Conservation (phyloP, 2,329 filamentous ascomycete genomes). For the Calonectria pauciramosa region DNA sequence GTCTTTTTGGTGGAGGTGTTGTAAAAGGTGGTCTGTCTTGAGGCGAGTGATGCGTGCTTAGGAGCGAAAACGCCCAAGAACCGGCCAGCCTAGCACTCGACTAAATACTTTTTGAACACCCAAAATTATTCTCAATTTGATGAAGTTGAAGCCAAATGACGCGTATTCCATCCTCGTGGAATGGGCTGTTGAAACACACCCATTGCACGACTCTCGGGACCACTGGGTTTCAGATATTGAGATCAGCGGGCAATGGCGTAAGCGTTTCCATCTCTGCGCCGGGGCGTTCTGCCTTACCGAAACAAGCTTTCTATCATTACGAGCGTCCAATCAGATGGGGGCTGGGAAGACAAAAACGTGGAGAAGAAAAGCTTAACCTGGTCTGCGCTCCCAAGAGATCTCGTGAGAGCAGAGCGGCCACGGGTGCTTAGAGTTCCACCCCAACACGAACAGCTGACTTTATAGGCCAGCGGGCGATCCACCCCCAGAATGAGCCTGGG, state of each 20-base stretch:
- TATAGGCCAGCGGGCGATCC: neutral
- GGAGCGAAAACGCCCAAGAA: neutral
- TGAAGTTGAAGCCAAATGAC: neutral
- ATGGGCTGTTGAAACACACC: conserved; percentile 16
- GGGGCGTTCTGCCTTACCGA: neutral
- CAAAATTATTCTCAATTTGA: neutral
- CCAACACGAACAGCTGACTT: neutral
- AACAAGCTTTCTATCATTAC: neutral
- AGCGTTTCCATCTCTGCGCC: conserved; percentile 9
- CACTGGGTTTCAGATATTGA: conserved; percentile 17
- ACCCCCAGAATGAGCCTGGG: neutral
- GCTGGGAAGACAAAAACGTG: neutral
- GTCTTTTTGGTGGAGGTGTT: neutral
- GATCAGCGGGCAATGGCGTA: conserved; percentile 1
- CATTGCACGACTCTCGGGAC: conserved; percentile 12
- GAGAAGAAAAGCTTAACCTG: neutral
- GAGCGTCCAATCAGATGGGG: neutral
- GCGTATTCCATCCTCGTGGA: conserved; percentile 20
- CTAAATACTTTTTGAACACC: neutral
- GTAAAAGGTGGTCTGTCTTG: neutral
- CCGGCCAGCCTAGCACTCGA: neutral
- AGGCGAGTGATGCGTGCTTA: neutral
- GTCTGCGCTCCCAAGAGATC: neutral
- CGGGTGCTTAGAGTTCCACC: neutral
- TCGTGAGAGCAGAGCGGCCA: neutral